phyloP scores from a whole-genome alignment of 768 basidiomycete species.

The Termitomyces sp. region DNA sequence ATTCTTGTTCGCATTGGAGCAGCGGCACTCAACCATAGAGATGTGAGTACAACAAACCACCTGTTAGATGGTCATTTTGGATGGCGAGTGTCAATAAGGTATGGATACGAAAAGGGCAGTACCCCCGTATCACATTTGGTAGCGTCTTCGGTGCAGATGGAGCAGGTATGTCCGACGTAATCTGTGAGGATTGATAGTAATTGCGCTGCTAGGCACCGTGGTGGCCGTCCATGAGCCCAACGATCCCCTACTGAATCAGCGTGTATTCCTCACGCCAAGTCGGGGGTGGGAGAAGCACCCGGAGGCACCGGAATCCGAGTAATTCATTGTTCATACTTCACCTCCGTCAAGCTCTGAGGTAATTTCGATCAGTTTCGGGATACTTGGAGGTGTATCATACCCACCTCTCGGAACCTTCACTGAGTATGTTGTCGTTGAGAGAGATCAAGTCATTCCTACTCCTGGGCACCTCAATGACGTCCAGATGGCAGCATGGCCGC shows the following conservation, averaged over 20 bases:
- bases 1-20: conserved; percentile 65
- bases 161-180: conserved; percentile 42
- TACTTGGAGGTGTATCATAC: conserved; percentile 53
- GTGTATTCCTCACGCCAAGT: conserved; percentile 72
- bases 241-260: conserved; percentile 53
- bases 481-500: conserved; percentile 71
- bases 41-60: conserved; percentile 33
- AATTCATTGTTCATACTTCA: neutral
- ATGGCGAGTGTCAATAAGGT: conserved; percentile 34
- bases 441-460: conserved; percentile 57
- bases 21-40: conserved; percentile 73
- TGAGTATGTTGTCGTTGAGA: conserved; percentile 69
- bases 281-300: conserved; percentile 71
- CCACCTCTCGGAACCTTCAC: conserved; percentile 67
- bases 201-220: conserved; percentile 45
- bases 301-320: conserved; percentile 62
- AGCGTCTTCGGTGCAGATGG: conserved; percentile 68
- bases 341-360: neutral
- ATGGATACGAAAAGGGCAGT: conserved; percentile 67
- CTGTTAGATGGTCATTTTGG: conserved; percentile 1
- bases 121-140: conserved; percentile 57
- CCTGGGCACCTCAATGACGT: conserved; percentile 65
- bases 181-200: neutral
- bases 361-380: conserved; percentile 41
- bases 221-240: conserved; percentile 45